Percentiles rank a stretch among this genome's conserved stretches.
These are phyloP conservation scores for Backusella macrospora DNA, from an alignment of 192 early-diverging fungal genomes.

Conservation along the genomic window DNA sequence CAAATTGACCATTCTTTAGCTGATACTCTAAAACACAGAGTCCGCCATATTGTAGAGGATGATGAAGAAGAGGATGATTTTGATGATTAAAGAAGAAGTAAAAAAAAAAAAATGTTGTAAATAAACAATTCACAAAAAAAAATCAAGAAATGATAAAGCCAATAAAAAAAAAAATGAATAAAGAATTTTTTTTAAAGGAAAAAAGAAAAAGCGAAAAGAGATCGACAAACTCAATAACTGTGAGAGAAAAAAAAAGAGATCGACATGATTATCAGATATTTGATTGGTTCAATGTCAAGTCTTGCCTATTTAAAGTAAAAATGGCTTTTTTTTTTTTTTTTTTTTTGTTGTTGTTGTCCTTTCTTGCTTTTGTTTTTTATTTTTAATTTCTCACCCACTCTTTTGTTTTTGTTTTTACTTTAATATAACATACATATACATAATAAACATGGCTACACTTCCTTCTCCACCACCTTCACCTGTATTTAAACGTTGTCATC, in stretches of 20 bases:
- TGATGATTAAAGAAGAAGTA: neutral
- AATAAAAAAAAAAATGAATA: neutral
- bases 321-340: neutral
- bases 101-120: neutral
- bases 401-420: neutral
- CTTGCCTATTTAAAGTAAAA: neutral
- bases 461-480: slow-evolving; percentile 20
- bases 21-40: neutral
- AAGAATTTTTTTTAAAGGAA: neutral
- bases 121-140: slow-evolving; percentile 1
- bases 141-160: neutral
- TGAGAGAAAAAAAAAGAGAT: neutral
- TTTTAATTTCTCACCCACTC: neutral
- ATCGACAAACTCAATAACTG: slow-evolving; percentile 7
- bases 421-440: neutral
- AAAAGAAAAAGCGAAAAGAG: slow-evolving; percentile 14
- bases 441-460: neutral
- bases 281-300: slow-evolving; percentile 19
- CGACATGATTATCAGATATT: neutral
- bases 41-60: neutral
- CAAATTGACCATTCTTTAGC: neutral
- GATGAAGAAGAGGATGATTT: neutral
- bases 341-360: neutral
- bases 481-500: slow-evolving; percentile 6
- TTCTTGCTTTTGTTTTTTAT: neutral